These are phyloP conservation scores for Bryopsis sp. DNA, from an alignment of 139 green algal species.

Conservation along the genomic window DNA sequence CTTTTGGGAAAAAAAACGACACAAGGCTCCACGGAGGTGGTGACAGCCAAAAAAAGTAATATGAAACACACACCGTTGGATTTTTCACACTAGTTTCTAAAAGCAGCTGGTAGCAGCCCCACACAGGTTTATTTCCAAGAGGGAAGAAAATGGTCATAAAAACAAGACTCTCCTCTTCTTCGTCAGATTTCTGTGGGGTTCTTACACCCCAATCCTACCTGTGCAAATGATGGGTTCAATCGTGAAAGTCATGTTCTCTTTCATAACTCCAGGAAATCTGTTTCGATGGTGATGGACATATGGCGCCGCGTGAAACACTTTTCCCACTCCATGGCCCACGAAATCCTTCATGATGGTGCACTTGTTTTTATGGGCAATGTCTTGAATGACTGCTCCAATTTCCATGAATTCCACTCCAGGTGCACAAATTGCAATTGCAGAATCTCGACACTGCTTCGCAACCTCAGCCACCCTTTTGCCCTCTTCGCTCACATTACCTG, in stretches of 20 bases:
- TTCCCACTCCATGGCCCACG: conserved; percentile 91
- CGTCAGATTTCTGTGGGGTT: too few relatives aligned
- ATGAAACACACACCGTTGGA: too few relatives aligned
- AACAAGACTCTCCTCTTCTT: too few relatives aligned
- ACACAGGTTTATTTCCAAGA: too few relatives aligned
- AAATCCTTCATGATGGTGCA: conserved; percentile 68
- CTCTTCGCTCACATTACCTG: conserved; percentile 41
- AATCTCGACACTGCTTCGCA: background rate
- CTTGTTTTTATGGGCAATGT: conserved; percentile 65
- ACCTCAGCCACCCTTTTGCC: conserved; percentile 59
- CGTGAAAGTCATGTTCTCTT: conserved; percentile 87
- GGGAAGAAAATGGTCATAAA: too few relatives aligned
- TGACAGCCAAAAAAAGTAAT: too few relatives aligned
- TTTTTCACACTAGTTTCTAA: too few relatives aligned
- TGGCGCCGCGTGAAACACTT: conserved; percentile 79
- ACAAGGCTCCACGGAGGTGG: too few relatives aligned
- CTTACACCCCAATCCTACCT: too few relatives aligned
- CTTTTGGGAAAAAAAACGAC: too few relatives aligned
- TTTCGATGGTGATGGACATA: conserved; percentile 79
- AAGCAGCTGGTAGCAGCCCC: too few relatives aligned
- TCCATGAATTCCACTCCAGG: conserved; percentile 65
- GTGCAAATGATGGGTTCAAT: conserved; percentile 93
- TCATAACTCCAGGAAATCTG: conserved; percentile 38
- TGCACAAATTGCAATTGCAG: conserved; percentile 34
- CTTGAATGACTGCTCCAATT: conserved; percentile 74